Evolutionary conservation across 75 land plant genomes (phyloP), one percentile per base, ranked within the genome.

Genomic region (Pinus tabuliformis): DNA sequence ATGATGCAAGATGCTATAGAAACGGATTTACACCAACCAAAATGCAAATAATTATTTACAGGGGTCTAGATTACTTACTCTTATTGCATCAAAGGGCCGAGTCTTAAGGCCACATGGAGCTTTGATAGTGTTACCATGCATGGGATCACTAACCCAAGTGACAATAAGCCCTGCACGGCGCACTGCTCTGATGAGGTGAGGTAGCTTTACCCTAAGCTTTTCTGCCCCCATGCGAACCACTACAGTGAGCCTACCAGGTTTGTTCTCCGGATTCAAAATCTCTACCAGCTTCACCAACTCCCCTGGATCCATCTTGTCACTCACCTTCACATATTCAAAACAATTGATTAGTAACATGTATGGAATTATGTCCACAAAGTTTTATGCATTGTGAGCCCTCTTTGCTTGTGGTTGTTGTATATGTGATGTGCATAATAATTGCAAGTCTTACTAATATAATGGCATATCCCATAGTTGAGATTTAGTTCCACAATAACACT

Each of bases 141-240:
- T 91, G 26, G 95, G 95, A 73, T 93, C 95, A 70, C 91, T 89
- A 73, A 93, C 91, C 95, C 95, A 93, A 15, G 95, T 91, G 15
- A 91, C 95, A 65, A 89, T 89, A 63, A 80, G 78, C 58, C 95
- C 95, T 56, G 94, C 86, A 8, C 74, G 16, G 20, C 95, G 94
- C 21, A 93, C 95, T 21, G 91, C 86, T 62, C 95, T 78, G 76
- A 93, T 89, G 57, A 93, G 81, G 76, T 84, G 86, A 1, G 94
- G 95, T 12, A 91, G 86, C 76, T 93, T 91, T 28, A 81, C 82
- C 65, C 94, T 63, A 81, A 88, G 82, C 65, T 91, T 91, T 70
- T 87, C 86, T 16, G 91, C 87, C 20, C 91, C 91, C 91, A 89
- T 89, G 24, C 95, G 81, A 5, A 80, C 78, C 57, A 93, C 88